Evolutionary conservation across 352 stramenopile genomes (phyloP).

Genomic region (Phytophthora citricola): DNA sequence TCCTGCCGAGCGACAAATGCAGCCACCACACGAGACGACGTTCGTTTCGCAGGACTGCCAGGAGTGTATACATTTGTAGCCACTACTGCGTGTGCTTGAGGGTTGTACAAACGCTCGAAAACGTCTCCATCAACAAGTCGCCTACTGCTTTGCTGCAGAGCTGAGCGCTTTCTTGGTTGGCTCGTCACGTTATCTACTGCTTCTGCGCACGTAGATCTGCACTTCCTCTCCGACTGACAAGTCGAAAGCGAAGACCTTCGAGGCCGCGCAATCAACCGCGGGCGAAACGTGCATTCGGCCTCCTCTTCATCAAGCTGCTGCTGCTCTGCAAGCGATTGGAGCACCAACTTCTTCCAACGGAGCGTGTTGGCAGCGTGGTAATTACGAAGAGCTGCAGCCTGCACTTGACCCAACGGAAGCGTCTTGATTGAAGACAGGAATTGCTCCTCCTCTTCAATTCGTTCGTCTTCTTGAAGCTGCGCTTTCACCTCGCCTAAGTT

Average conservation of each 20-base stretch:
- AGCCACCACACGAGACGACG: conserved; percentile 15
- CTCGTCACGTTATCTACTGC: background rate
- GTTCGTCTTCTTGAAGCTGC: conserved; percentile 24
- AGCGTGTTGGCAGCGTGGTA: conserved; percentile 40
- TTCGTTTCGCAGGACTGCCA: conserved; percentile 2
- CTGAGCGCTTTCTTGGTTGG: background rate
- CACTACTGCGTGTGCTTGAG: background rate
- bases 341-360: conserved; percentile 43
- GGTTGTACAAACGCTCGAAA: conserved; percentile 37
- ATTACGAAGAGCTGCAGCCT: conserved; percentile 48
- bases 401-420: conserved; percentile 26
- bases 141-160: background rate
- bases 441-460: conserved; percentile 31
- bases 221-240: background rate
- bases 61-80: background rate
- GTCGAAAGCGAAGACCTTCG: background rate
- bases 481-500: conserved; percentile 26
- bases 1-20: conserved; percentile 41
- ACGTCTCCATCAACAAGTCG: conserved; percentile 18
- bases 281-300: conserved; percentile 48
- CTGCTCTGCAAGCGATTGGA: conserved; percentile 35
- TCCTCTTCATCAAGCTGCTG: conserved; percentile 28
- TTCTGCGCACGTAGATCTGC: conserved; percentile 8
- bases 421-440: conserved; percentile 27
- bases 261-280: conserved; percentile 25